Evolutionary conservation across 805 yeast genomes (phyloP), one percentile per base, ranked within the genome.

Genomic region (Saturnispora kantuleensis): DNA sequence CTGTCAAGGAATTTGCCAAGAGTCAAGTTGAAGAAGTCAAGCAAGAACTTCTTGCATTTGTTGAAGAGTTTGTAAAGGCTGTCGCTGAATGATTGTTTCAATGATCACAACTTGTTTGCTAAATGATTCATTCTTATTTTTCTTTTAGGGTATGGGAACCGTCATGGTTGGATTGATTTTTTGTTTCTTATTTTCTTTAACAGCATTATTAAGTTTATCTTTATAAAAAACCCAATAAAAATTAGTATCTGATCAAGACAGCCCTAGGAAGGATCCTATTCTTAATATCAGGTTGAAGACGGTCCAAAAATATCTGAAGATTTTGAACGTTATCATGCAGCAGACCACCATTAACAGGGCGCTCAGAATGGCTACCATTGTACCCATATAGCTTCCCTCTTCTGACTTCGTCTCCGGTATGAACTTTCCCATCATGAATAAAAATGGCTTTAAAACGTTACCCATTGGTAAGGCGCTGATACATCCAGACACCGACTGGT

Each of bases 51-150:
- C 46, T 49, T 35, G 40, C 46, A 26, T 41, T 57, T 29, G 33
- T 57, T 43, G 47, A 51, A 26, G 54, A 56, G 33, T 51, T 56
- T 28, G 38, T 47, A 36, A 50, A 49, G 13, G 56, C 47, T 29
- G 51, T 53, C 39, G 18, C 18, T 34, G 15, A 15, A 13, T 34
- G 16, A 34, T 15, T 15, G 15, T 34, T 34, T 12, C 10, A 17
- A 16, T 21, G 9, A 16, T 13, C 5, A 17, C 7, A 17, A 29
- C 18, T 32, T 34, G 21, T 34, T 41, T 37, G 26, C 26, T 21
- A 21, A 21, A 21, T 21, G 26, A 21, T 16, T 31, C 31, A 10
- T 35, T 15, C 28, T 31, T 37, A 21, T 28, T 41, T 26, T 13
- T 41, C 18, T 12, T 16, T 21, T 21, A 21, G 26, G 26, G 26